These are phyloP conservation scores for Metschnikowia arizonensis DNA, from an alignment of 805 yeast genomes.

Conservation along the genomic window DNA sequence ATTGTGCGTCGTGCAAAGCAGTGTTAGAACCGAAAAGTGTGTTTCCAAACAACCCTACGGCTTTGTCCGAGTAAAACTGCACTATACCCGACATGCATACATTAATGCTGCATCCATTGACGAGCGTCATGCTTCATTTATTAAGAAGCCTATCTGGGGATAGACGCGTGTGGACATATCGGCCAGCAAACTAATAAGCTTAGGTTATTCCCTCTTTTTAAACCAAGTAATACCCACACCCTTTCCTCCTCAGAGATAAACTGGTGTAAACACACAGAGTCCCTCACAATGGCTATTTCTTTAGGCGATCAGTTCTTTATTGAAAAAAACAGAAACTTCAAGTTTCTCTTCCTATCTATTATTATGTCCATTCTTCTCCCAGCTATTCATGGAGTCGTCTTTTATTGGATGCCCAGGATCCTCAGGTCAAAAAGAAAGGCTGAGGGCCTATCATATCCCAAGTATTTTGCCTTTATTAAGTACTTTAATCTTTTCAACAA, in stretches of 20 bases:
- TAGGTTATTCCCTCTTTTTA: background rate
- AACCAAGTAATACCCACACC: too few relatives aligned
- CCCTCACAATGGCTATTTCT: slow-evolving; percentile 31
- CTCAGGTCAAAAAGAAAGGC: slow-evolving; percentile 25
- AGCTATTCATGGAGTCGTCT: slow-evolving; percentile 37
- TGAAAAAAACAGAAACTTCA: slow-evolving; percentile 34
- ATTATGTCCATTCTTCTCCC: slow-evolving; percentile 25
- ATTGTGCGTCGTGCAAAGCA: background rate
- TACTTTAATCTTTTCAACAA: slow-evolving; percentile 28
- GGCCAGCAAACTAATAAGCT: background rate
- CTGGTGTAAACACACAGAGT: too few relatives aligned
- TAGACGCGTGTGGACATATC: slow-evolving; percentile 2
- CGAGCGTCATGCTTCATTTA: background rate
- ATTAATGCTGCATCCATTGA: background rate
- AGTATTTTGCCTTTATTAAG: slow-evolving; percentile 26
- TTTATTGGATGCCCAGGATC: slow-evolving; percentile 39
- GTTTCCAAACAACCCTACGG: background rate
- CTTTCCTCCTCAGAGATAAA: too few relatives aligned
- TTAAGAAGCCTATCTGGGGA: background rate
- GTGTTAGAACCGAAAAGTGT: slow-evolving; percentile 2
- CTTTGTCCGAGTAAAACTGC: background rate
- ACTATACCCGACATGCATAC: background rate
- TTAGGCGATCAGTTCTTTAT: slow-evolving; percentile 35
- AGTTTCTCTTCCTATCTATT: slow-evolving; percentile 35
- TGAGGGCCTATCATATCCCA: slow-evolving; percentile 13